These are phyloP conservation scores for Dioszegia aurantiaca DNA, from an alignment of 768 basidiomycete species.

Conservation along the genomic window DNA sequence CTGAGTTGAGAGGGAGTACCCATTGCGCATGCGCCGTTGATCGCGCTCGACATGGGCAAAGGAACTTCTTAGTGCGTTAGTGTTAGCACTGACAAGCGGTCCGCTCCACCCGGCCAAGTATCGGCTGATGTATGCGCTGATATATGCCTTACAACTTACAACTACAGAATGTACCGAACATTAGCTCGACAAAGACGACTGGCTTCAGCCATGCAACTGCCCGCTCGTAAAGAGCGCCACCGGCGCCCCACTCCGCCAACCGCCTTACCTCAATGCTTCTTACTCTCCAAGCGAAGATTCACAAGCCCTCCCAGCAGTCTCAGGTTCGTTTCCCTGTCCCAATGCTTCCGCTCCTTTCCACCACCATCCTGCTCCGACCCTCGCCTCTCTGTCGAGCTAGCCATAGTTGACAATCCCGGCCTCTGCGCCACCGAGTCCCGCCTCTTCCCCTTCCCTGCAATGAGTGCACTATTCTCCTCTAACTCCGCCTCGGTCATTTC, in stretches of 20 bases:
- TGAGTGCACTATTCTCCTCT: not conserved
- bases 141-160: no score
- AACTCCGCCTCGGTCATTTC: not conserved
- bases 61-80: no score
- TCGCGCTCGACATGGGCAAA: no score
- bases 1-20: no score
- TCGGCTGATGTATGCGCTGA: no score
- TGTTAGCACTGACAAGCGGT: no score
- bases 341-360: conserved; percentile 9
- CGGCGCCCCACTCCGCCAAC: not conserved
- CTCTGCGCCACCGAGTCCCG: not conserved
- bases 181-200: no score
- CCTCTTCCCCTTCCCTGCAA: not conserved
- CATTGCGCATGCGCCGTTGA: no score
- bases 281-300: conserved; percentile 38
- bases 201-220: not conserved
- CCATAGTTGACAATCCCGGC: not conserved
- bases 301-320: conserved; percentile 39
- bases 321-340: conserved; percentile 43
- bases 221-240: not conserved
- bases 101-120: no score
- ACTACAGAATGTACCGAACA: no score
- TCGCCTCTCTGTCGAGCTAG: not conserved
- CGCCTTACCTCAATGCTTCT: conserved; percentile 11
- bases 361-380: not conserved